Evolutionary conservation across 2,329 filamentous ascomycete species (phyloP).

Genomic region (Acrocalymma vagum): DNA sequence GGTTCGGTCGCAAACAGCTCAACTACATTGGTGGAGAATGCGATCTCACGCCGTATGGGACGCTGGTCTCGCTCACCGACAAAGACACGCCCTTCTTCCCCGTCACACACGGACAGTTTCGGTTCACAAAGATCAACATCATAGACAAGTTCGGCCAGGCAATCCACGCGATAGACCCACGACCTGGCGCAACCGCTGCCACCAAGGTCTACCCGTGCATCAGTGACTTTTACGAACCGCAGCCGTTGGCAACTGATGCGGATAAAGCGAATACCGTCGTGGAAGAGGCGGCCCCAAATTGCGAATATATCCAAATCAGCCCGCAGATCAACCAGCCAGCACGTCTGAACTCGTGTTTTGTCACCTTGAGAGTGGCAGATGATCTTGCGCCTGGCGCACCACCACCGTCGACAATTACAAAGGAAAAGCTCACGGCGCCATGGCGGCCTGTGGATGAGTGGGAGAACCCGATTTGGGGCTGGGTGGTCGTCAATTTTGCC

Average conservation of each 20-base stretch:
- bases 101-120: conserved; percentile 58
- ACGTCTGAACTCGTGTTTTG: conserved; percentile 32
- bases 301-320: conserved; percentile 22
- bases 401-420: conserved; percentile 13
- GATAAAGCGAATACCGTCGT: conserved; percentile 8
- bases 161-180: conserved; percentile 20
- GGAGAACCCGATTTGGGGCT: conserved; percentile 20
- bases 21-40: background rate
- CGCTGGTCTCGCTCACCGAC: conserved; percentile 20
- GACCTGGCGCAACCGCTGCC: conserved; percentile 35
- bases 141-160: conserved; percentile 20
- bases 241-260: too few species aligned
- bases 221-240: conserved; percentile 8
- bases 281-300: conserved; percentile 1
- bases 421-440: background rate
- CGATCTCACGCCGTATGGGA: conserved; percentile 49
- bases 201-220: conserved; percentile 25
- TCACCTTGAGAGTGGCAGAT: too few species aligned
- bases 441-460: background rate
- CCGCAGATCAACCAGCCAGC: conserved; percentile 38
- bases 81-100: conserved; percentile 52
- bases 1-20: too few species aligned
- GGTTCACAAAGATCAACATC: conserved; percentile 57
- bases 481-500: conserved; percentile 49
- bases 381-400: too few species aligned